Base-by-base conservation (phyloP, 345 rosid species). In the Eucalyptus globulus region DNA sequence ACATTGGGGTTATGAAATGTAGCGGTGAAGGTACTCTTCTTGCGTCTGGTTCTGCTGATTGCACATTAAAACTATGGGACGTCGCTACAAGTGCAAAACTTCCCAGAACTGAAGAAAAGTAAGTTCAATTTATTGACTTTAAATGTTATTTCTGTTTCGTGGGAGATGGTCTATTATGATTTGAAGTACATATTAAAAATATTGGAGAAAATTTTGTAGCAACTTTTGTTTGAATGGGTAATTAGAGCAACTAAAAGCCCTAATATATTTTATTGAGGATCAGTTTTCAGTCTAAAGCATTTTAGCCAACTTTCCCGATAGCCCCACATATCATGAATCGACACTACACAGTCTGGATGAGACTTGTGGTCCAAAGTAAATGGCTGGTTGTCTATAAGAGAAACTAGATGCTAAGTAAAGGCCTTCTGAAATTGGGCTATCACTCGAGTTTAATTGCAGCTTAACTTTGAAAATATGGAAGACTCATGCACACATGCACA, bases 41-140 rank as follows among this genome's bases (percentile, higher is more conserved):
- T 31, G 99, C 99, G 69, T 97, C 99, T 85, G 99, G 99, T 89
- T 97, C 99, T 81, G 99, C 99, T 14, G 99, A 97, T 93, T 95
- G 95, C 94, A 97, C 96, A 26, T 95, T 97, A 65, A 98, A 96
- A 93, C 92, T 98, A 67, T 97, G 99, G 99, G 99, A 97, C 86
- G 97, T 96, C 87, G 95, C 93, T 89, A 88, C 94, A 62, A 96
- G 98, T 90, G 90, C 97, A 34, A 98, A 96, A 91, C 86, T 86
- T 62, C 92, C 95, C 19, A 94, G 91, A 92, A 91, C 93, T 29
- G 99, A 97, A 91, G 99, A 96, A 88, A 95, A 91, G 95, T 94
- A 91, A 91, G 97, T 94, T 45, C 11, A 80, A 6, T 65, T 60
- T 49, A 60, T 81, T 45, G n/a, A 54, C 40, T 76, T 43, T 43